Evolutionary conservation across 176 grass and related monocot species (phyloP), one percentile per base, ranked within the genome.

Genomic region (Carex littledalei): DNA sequence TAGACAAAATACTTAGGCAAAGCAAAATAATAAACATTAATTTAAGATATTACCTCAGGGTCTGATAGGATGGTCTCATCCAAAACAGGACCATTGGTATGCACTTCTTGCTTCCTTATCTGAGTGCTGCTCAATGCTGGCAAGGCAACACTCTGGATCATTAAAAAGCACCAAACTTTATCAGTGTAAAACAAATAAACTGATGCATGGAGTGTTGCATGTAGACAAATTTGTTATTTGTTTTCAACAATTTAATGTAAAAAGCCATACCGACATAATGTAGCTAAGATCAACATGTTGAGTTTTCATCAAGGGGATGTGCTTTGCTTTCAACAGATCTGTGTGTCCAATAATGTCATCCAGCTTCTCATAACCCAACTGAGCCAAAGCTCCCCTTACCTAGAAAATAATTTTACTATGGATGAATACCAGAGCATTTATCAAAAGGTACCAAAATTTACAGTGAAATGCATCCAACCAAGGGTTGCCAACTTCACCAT

Each of bases 311-410:
- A 99, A 92, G 67, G 97, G 90, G 61, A 96, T 70, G 58, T 95
- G 90, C 71, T 93, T 96, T 85, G 85, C 86, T 90, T 89, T 94
- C 89, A 99, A 88, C 63, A 99, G 64, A 88, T 94, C 86, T 35
- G 97, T 94, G 83, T 73, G 91, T 9, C 97, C 97, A 88, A 99
- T 94, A 72, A 99, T 92, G 55, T 94, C 93, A 89, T 99, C 97
- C 81, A 99, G 81, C 81, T 96, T 99, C 84, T 99, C 97, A 94
- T 92, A 99, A 81, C 97, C 97, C 80, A 99, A 86, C 63, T 92
- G 91, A 18, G 97, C 93, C 81, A 99, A 88, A 84, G 87, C 83
- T 1, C 85, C 97, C 70, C 97, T 92, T 73, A 99, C 97, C 97
- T 99, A 80, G 81, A 84, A 83, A 88, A 90, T 56, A 69, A 50